These are phyloP conservation scores for Cerioporus squamosus DNA, from an alignment of 1,284 basidiomycete species.

Conservation along the genomic window DNA sequence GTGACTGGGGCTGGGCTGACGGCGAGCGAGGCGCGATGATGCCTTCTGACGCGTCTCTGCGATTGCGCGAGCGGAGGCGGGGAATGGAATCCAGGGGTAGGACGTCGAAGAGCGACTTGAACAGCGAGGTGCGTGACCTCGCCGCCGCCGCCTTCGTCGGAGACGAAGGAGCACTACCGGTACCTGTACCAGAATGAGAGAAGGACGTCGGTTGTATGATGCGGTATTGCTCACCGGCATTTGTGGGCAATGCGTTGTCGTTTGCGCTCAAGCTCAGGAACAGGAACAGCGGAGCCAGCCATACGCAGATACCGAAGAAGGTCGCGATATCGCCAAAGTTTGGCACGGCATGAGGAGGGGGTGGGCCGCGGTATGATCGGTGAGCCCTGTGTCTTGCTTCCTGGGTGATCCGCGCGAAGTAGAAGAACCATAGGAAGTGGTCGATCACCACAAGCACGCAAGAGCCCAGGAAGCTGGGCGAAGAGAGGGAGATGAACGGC, in stretches of 20 bases:
- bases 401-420: conserved; percentile 77
- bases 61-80: conserved; percentile 30
- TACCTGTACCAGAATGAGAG: not conserved
- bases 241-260: conserved; percentile 86
- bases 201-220: not conserved
- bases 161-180: conserved; percentile 27
- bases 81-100: conserved; percentile 35
- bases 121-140: conserved; percentile 34
- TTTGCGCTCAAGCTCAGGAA: conserved; percentile 95
- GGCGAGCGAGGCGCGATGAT: conserved; percentile 39
- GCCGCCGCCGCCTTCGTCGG: conserved; percentile 21
- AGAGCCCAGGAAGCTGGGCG: conserved; percentile 80
- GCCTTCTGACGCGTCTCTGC: conserved; percentile 36
- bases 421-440: conserved; percentile 95
- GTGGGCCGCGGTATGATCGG: conserved; percentile 38
- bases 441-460: conserved; percentile 84
- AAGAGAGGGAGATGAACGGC: conserved; percentile 90
- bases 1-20: conserved; percentile 18
- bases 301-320: conserved; percentile 92
- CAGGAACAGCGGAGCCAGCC: conserved; percentile 89
- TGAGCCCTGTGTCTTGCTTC: conserved; percentile 54
- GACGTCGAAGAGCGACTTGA: conserved; percentile 37
- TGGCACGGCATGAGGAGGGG: conserved; percentile 43
- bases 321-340: conserved; percentile 85
- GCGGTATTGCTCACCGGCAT: conserved; percentile 29